These are phyloP conservation scores for Zygnema circumcarinatum DNA, from an alignment of 139 green algal genomes.

Conservation along the genomic window DNA sequence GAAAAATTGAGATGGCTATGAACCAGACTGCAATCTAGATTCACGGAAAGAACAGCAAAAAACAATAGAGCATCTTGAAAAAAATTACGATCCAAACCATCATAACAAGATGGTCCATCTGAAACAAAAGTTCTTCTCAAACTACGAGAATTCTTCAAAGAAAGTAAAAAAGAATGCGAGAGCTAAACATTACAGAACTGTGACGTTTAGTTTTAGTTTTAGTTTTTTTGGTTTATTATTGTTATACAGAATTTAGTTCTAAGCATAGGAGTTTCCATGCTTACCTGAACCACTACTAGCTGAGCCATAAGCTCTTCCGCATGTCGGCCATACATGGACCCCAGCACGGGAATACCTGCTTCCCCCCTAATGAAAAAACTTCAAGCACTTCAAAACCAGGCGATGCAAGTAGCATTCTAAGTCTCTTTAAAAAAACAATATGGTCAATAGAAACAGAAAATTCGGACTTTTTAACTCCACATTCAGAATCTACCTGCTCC, in stretches of 20 bases:
- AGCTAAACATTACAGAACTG: background rate
- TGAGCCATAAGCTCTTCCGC: constrained; percentile 36
- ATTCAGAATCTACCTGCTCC: no score
- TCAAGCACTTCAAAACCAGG: background rate
- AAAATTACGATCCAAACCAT: background rate
- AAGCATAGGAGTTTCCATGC: background rate
- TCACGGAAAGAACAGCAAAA: background rate
- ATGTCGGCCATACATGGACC: constrained; percentile 18
- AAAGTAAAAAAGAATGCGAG: constrained; percentile 2
- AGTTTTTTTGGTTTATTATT: no score
- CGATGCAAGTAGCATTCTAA: background rate
- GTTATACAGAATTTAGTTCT: background rate
- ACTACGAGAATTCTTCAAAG: background rate
- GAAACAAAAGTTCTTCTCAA: background rate
- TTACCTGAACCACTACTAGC: constrained; percentile 36
- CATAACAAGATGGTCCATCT: no score
- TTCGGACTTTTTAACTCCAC: no score
- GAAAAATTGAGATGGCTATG: background rate
- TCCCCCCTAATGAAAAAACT: background rate
- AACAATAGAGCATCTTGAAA: background rate
- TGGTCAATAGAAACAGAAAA: background rate
- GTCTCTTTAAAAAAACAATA: background rate
- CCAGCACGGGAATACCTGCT: constrained; percentile 24
- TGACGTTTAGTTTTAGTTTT: no score
- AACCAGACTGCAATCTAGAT: background rate